Conservation (phyloP, 768 basidiomycete genomes). For the Mycena vulgaris region DNA sequence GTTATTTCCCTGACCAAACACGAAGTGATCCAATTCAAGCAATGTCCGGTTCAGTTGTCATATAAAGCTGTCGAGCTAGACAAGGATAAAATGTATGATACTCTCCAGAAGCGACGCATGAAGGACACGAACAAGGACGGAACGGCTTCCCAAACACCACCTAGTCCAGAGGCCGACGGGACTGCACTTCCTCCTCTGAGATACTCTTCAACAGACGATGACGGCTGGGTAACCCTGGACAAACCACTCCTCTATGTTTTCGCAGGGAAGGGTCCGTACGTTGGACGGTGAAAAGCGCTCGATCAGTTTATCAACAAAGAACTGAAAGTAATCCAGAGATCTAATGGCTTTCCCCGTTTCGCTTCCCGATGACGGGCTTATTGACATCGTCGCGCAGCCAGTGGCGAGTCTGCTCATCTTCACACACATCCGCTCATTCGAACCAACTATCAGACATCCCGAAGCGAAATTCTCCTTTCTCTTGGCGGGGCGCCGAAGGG, state of each 20-base stretch:
- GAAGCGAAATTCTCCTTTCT: conserved; percentile 65
- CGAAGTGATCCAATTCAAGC: conserved; percentile 73
- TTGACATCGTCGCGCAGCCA: conserved; percentile 80
- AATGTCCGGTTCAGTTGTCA: conserved; percentile 80
- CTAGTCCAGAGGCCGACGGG: conserved; percentile 32
- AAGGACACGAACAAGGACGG: conserved; percentile 34
- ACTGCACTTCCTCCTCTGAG: conserved; percentile 62
- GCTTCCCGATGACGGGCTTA: conserved; percentile 81
- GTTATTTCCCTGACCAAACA: background rate
- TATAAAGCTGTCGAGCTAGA: conserved; percentile 80
- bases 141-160: conserved; percentile 18
- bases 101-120: conserved; percentile 57
- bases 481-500: conserved; percentile 74
- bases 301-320: background rate
- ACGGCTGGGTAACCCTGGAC: conserved; percentile 81
- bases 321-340: background rate
- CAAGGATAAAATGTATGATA: conserved; percentile 78
- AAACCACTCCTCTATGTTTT: conserved; percentile 79
- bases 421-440: background rate
- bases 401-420: conserved; percentile 56
- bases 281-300: conserved; percentile 63
- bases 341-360: conserved; percentile 83
- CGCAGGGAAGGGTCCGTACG: conserved; percentile 86
- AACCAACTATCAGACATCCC: conserved; percentile 56
- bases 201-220: conserved; percentile 59